phyloP scores from a whole-genome alignment of 2,329 filamentous ascomycete genomes.

The Trichoderma polysporum region DNA sequence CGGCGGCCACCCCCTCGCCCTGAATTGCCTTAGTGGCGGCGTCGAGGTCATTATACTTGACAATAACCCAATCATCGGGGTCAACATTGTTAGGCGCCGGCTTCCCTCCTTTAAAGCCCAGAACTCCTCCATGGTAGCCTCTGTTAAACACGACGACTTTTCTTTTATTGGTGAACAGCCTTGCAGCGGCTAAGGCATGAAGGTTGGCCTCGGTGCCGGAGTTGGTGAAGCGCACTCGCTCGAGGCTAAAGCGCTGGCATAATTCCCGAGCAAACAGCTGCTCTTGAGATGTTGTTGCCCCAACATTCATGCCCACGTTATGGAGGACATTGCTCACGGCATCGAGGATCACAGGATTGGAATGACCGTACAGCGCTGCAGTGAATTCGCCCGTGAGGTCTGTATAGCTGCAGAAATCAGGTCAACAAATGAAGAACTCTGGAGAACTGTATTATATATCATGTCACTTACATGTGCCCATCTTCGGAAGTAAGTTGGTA shows the following conservation, averaged over 20 bases:
- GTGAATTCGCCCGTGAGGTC: conserved; percentile 65
- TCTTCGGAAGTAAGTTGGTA: conserved; percentile 43
- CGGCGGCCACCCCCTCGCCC: conserved; percentile 54
- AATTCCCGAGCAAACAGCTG: conserved; percentile 50
- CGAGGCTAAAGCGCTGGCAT: conserved; percentile 54
- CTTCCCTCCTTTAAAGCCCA: conserved; percentile 36
- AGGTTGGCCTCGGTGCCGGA: conserved; percentile 66
- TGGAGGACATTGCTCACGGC: conserved; percentile 48
- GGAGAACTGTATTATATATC: not conserved
- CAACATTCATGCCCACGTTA: conserved; percentile 53
- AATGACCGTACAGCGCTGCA: conserved; percentile 66
- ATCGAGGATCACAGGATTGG: conserved; percentile 51
- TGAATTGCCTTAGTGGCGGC: conserved; percentile 46
- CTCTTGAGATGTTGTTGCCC: conserved; percentile 54
- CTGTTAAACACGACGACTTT: conserved; percentile 54
- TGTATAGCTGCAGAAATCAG: conserved; percentile 43
- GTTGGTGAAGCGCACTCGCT: conserved; percentile 61
- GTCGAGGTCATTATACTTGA: conserved; percentile 59
- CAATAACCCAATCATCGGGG: conserved; percentile 57
- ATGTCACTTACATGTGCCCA: conserved; percentile 33
- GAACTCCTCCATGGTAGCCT: conserved; percentile 39
- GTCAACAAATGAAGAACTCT: not conserved
- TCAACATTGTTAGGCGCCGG: conserved; percentile 49
- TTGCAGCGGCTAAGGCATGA: conserved; percentile 56
- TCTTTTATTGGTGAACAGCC: conserved; percentile 43